These are phyloP conservation scores for Acmispon strigosus DNA, from an alignment of 306 rosid genomes.

Conservation along the genomic window DNA sequence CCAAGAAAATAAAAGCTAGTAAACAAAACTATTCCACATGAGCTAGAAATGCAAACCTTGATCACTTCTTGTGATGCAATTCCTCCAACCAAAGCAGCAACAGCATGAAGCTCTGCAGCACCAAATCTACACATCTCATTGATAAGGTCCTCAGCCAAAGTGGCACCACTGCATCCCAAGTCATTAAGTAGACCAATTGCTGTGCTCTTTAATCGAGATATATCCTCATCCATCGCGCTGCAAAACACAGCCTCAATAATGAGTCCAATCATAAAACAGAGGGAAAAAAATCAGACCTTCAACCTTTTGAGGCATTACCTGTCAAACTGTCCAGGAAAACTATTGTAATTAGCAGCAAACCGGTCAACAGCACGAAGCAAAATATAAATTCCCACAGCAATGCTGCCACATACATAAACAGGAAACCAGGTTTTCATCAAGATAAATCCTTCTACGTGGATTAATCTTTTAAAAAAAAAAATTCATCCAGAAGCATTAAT, in stretches of 20 bases:
- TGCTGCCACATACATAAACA: conserved; percentile 42
- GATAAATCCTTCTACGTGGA: background rate
- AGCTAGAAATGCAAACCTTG: conserved; percentile 50
- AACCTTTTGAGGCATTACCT: conserved; percentile 42
- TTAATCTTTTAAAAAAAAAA: background rate
- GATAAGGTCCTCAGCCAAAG: conserved; percentile 87
- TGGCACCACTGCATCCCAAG: conserved; percentile 84
- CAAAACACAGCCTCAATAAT: conserved; percentile 6
- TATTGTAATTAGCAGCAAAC: conserved; percentile 89
- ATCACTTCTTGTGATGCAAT: conserved; percentile 95
- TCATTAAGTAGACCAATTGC: conserved; percentile 71
- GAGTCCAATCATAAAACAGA: background rate
- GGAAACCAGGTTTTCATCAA: conserved; percentile 19
- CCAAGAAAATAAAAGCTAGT: background rate
- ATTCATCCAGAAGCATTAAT: conserved; percentile 3
- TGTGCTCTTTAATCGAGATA: conserved; percentile 81
- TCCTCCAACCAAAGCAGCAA: conserved; percentile 95
- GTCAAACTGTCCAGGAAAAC: conserved; percentile 90
- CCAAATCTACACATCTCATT: conserved; percentile 98
- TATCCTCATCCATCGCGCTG: conserved; percentile 94
- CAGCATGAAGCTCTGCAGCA: conserved; percentile 88
- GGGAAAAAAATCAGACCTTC: background rate
- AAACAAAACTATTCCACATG: background rate
- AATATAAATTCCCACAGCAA: conserved; percentile 76
- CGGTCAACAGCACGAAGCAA: conserved; percentile 94